Evolutionary conservation across 2,329 filamentous ascomycete genomes (phyloP).

Genomic region (Fusarium drepaniforme): DNA sequence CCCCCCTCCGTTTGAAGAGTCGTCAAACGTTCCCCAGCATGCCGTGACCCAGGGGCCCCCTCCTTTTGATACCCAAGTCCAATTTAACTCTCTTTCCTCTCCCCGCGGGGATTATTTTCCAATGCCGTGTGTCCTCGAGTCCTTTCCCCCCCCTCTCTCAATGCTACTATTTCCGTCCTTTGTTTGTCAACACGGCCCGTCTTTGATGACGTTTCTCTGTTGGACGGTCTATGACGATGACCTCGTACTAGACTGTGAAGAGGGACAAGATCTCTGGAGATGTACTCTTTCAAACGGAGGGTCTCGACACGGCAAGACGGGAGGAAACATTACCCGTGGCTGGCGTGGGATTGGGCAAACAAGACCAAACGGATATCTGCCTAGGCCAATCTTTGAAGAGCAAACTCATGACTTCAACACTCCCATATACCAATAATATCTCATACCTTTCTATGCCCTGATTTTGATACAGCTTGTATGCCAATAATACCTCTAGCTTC

Average conservation of each 20-base stretch:
- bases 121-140: conserved; percentile 21
- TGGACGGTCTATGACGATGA: background rate
- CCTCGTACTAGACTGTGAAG: background rate
- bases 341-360: conserved; percentile 25
- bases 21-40: conserved; percentile 43
- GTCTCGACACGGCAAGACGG: conserved; percentile 32
- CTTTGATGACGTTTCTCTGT: conserved; percentile 22
- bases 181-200: conserved; percentile 15
- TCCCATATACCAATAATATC: background rate
- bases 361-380: conserved; percentile 15
- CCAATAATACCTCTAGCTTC: background rate
- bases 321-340: conserved; percentile 26
- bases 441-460: background rate
- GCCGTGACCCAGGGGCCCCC: conserved; percentile 34
- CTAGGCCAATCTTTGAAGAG: conserved; percentile 16
- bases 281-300: conserved; percentile 10
- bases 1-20: conserved; percentile 33
- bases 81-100: background rate
- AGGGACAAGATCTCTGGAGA: background rate
- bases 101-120: conserved; percentile 22
- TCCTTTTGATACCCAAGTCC: background rate
- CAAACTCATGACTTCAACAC: background rate
- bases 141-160: background rate
- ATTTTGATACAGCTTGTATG: background rate
- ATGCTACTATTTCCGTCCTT: conserved; percentile 35